A percentile compares a stretch with the other conserved stretches of the same genome.
These are phyloP conservation scores for Pezicula rhizophila DNA, from an alignment of 2,329 filamentous ascomycete genomes.

Conservation along the genomic window DNA sequence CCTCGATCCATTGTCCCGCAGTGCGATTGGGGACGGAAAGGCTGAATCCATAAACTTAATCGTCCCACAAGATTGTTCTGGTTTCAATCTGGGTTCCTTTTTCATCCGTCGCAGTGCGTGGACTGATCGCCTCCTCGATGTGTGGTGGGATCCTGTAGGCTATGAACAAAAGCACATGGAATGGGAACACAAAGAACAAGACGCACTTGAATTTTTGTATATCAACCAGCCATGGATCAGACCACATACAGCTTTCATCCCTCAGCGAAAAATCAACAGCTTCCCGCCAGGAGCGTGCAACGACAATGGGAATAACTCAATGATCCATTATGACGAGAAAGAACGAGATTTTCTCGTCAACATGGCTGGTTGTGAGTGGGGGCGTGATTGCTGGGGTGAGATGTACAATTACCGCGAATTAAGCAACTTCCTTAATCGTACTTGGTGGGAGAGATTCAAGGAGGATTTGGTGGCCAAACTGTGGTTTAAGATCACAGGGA, in stretches of 20 bases:
- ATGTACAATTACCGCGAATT: constrained; percentile 94
- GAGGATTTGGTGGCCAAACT: constrained; percentile 55
- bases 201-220: constrained; percentile 90
- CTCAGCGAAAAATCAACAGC: constrained; percentile 88
- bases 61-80: constrained; percentile 86
- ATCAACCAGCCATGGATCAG: constrained; percentile 87
- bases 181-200: constrained; percentile 98
- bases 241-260: constrained; percentile 79
- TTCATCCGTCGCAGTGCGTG: constrained; percentile 80
- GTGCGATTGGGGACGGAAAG: constrained; percentile 70
- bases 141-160: constrained; percentile 97
- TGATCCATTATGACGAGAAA: constrained; percentile 77
- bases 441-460: constrained; percentile 71
- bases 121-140: constrained; percentile 85
- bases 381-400: constrained; percentile 94
- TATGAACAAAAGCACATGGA: constrained; percentile 99
- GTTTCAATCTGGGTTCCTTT: constrained; percentile 96
- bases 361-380: constrained; percentile 97
- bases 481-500: constrained; percentile 59
- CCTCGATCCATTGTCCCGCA: constrained; percentile 69
- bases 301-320: constrained; percentile 66
- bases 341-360: constrained; percentile 94
- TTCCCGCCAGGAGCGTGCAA: constrained; percentile 88
- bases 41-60: constrained; percentile 78
- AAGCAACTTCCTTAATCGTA: constrained; percentile 84